Base-by-base conservation (phyloP, 1,284 basidiomycete genomes). In the Pterulicium gracile region DNA sequence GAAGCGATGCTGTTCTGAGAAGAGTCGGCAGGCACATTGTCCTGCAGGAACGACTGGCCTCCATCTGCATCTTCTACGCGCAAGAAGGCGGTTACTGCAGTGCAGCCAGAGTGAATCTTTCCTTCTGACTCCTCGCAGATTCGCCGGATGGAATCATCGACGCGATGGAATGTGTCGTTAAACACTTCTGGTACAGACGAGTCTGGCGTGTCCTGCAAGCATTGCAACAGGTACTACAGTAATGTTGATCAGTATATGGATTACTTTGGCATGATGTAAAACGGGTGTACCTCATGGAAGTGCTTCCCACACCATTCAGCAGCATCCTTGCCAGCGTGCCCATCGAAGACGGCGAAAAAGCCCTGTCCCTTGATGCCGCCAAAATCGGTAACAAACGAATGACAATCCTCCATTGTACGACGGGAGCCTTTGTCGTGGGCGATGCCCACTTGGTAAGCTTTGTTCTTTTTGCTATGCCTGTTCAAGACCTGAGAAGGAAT, bases 251-350 rank as follows among this genome's bases (percentile, higher is more conserved):
- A 50, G 15, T 14, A 40, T 39, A 45, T 48, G 47, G 43, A 49
- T n/a, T n/a, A 49, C 22, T 47, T 17, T 27, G 46, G 41, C 42
- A 17, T 50, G 44, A 44, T 45, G 22, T 22, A 51, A 24, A n/a
- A 43, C 36, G 12, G 21, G 57, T 73, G 55, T 59, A 90, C 90
- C 69, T 93, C 79, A 61, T 98, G 93, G 65, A 98, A 98, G 64
- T 98, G 84, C 55, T 80, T 75, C 19, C 95, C 94, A 64, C 96
- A 98, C 94, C 94, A 98, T 61, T 99, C 96, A 17, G 96, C 96
- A 17, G 95, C 92, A 58, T 97, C 90, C 61, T 97, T 98, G 17
- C 96, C 96, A 0, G 96, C 96, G 60, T 99, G 96, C 2, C 96
- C 96, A 57, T 99, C 96, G 58, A 98, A 99, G 40, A 99, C 82